Evolutionary conservation across 2,329 filamentous ascomycete species (phyloP).

Genomic region (Microsporum audouinii): DNA sequence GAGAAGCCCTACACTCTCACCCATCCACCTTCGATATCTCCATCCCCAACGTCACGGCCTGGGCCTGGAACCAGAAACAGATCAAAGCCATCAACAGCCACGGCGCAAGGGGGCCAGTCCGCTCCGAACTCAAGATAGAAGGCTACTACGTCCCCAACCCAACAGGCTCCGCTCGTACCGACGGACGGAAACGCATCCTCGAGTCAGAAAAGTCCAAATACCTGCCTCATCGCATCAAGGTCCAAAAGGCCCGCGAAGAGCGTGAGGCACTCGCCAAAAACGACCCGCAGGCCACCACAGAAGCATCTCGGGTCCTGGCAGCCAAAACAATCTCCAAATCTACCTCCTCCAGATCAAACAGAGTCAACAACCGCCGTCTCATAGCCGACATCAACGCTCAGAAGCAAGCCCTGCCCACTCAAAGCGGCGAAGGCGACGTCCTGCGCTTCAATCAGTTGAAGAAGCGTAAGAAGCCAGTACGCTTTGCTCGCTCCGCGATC

Average conservation of each 20-base stretch:
- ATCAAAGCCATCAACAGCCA: conserved; percentile 57
- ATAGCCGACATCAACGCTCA: conserved; percentile 92
- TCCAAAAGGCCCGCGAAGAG: conserved; percentile 81
- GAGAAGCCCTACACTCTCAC: conserved; percentile 39
- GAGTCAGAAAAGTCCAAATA: conserved; percentile 98
- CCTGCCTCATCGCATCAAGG: conserved; percentile 90
- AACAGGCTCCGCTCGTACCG: conserved; percentile 78
- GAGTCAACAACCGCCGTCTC: conserved; percentile 87
- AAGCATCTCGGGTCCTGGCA: conserved; percentile 60
- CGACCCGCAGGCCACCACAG: conserved; percentile 53
- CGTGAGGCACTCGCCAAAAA: conserved; percentile 61
- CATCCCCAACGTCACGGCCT: conserved; percentile 50
- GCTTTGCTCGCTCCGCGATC: conserved; percentile 93
- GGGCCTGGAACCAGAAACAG: conserved; percentile 61
- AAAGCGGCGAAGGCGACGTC: conserved; percentile 73
- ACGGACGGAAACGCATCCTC: conserved; percentile 88
- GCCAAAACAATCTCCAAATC: conserved; percentile 76
- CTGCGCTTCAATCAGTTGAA: conserved; percentile 98
- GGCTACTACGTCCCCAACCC: conserved; percentile 74
- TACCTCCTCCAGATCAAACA: conserved; percentile 84
- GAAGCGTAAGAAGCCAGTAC: conserved; percentile 98
- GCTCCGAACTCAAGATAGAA: conserved; percentile 44
- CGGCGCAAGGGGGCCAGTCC: conserved; percentile 44
- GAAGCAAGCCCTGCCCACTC: conserved; percentile 60
- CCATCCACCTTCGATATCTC: conserved; percentile 39